phyloP scores from a whole-genome alignment of 352 stramenopile genomes.

The Pythium utonaiense region DNA sequence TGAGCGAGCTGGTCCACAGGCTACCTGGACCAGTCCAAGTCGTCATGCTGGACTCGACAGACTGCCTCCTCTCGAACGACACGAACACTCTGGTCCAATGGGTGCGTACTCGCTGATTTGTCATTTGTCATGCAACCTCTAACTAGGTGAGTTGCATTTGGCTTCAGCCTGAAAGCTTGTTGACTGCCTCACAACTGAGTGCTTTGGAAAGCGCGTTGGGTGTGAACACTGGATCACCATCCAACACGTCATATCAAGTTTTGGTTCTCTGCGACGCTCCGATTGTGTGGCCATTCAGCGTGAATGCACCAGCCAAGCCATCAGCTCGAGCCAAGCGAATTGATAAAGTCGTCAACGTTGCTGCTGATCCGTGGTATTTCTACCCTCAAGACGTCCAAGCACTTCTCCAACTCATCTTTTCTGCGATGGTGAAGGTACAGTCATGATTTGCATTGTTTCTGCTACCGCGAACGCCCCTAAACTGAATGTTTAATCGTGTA shows the following conservation, averaged over 20 bases:
- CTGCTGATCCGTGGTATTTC: constrained; percentile 10
- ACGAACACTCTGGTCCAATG: background rate
- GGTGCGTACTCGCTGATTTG: background rate
- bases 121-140: too few relatives aligned
- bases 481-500: constrained; percentile 10
- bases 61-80: background rate
- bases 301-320: background rate
- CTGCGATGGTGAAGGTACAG: constrained; percentile 8
- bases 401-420: constrained; percentile 12
- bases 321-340: constrained; percentile 9
- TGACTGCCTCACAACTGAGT: background rate
- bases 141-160: too few relatives aligned
- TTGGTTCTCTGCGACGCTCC: constrained; percentile 56
- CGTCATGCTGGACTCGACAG: background rate
- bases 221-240: constrained; percentile 5
- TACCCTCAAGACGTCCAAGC: constrained; percentile 6
- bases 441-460: too few relatives aligned
- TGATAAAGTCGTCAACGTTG: constrained; percentile 21
- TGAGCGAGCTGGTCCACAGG: background rate
- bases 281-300: constrained; percentile 33
- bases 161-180: background rate
- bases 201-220: constrained; percentile 9
- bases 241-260: constrained; percentile 6
- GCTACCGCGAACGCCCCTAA: background rate
- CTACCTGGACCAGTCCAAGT: background rate